phyloP scores from a whole-genome alignment of 2,329 filamentous ascomycete genomes.

The Bertia moriformis region DNA sequence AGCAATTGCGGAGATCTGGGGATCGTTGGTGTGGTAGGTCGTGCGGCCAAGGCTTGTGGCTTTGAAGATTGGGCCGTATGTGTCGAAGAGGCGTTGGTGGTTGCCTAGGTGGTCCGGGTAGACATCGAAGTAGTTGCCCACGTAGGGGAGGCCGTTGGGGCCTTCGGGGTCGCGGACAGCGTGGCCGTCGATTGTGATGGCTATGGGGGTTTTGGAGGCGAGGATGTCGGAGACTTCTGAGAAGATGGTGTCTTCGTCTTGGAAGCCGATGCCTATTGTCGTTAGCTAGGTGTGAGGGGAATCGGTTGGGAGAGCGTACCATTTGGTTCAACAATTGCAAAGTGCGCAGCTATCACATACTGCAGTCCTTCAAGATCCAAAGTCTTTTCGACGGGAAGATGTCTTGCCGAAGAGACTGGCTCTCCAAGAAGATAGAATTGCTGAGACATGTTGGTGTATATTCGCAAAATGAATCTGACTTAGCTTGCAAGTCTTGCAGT shows the following conservation, averaged over 20 bases:
- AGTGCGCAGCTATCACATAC: conserved; percentile 23
- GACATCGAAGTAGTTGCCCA: conserved; percentile 16
- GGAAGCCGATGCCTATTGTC: conserved; percentile 12
- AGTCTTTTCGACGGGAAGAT: conserved; percentile 19
- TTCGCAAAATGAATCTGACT: no score
- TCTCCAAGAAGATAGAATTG: conserved; percentile 27
- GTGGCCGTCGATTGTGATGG: conserved; percentile 31
- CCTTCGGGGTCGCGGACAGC: conserved; percentile 30
- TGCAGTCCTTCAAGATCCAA: conserved; percentile 20
- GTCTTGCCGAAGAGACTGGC: conserved; percentile 15
- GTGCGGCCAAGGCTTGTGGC: conserved; percentile 14
- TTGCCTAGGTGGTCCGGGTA: conserved; percentile 21
- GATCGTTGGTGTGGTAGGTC: conserved; percentile 1
- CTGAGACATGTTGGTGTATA: conserved; percentile 18
- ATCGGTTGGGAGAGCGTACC: conserved; percentile 10
- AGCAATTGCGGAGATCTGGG: neutral
- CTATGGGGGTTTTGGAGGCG: conserved; percentile 15
- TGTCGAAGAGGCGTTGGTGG: conserved; percentile 17
- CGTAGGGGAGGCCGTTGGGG: conserved; percentile 13
- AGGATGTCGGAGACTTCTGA: conserved; percentile 18
- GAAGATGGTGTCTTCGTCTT: conserved; percentile 13
- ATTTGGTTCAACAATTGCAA: conserved; percentile 24
- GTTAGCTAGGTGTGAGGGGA: conserved; percentile 1
- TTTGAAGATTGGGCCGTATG: conserved; percentile 16
- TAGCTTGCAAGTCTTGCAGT: no score